Conservation (phyloP, 2,329 filamentous ascomycete species). For the Mariannaea elegans region DNA sequence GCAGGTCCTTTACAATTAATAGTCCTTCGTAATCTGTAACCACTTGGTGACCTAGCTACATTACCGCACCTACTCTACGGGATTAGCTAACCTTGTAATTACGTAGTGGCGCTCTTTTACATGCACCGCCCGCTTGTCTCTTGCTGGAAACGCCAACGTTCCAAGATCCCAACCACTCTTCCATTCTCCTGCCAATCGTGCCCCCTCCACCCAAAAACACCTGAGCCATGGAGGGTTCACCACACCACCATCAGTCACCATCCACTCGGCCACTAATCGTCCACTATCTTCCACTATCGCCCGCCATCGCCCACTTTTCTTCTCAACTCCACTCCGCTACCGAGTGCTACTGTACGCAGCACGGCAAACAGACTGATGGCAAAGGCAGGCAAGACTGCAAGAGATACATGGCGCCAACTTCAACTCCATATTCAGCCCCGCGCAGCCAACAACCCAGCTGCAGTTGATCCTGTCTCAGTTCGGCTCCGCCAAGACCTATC, state of each 20-base stretch:
- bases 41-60: too few relatives aligned
- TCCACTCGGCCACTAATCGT: neutral
- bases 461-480: constrained; percentile 8
- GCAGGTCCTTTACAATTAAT: too few relatives aligned
- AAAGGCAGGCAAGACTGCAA: neutral
- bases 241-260: constrained; percentile 9
- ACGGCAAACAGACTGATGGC: neutral
- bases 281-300: neutral
- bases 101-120: too few relatives aligned
- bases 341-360: neutral
- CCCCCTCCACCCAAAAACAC: neutral
- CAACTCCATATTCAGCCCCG: neutral
- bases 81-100: too few relatives aligned
- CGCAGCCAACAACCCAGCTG: neutral
- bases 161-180: constrained; percentile 6
- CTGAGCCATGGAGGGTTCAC: constrained; percentile 8
- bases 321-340: constrained; percentile 7
- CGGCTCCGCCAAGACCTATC: neutral
- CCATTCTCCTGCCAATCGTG: neutral
- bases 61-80: too few relatives aligned
- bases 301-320: constrained; percentile 10
- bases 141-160: neutral
- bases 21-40: too few relatives aligned
- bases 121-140: too few relatives aligned
- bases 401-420: neutral